Evolutionary conservation across 352 stramenopile genomes (phyloP), one percentile per base, ranked within the genome.

Genomic region (Hyaloperonospora arabidopsidis): DNA sequence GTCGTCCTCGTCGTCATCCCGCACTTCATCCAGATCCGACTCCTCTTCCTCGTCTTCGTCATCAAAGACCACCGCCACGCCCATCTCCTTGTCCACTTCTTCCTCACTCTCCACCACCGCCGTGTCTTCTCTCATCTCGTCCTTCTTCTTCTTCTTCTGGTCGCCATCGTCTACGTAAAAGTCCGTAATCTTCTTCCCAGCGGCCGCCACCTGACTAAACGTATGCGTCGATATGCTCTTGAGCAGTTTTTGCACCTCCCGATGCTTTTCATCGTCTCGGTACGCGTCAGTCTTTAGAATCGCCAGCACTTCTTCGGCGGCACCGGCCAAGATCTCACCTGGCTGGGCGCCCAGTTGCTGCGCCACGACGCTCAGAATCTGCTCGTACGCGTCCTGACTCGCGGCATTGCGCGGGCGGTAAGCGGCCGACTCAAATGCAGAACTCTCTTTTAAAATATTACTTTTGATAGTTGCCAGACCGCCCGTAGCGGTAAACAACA

Each of bases 21-120:
- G 73, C 2, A 97, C 86, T 61, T 97, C 88, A 50, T 97, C 88
- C 47, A 96, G 59, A 69, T 97, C 91, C n/a, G 90, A 93, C 55
- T 94, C 89, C 23, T 95, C 86, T 34, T 95, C 87, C n/a, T 98
- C 95, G 10, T 98, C 95, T 34, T 97, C 95, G 60, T 98, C 91
- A 56, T 99, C 95, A 74, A 99, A 99, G 0, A 98, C 91, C 13
- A 98, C 96, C 0, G 95, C 95, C 39, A 98, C 96, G 45, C 95
- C 95, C 91, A 98, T 98, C 65, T 99, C 95, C 59, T 98, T 97
- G 57, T 98, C 95, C 46, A 98, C 78, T 32, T 95, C 67, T 19
- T 67, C 66, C 0, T 62, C 61, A 18, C 57, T 68, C 7, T 59
- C 67, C 10, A 41, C 8, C 6, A 41, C 1, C 28, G 49, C 61